Conservation (phyloP, 495 filamentous ascomycete genomes). For the Jackrogersella multiformis region DNA sequence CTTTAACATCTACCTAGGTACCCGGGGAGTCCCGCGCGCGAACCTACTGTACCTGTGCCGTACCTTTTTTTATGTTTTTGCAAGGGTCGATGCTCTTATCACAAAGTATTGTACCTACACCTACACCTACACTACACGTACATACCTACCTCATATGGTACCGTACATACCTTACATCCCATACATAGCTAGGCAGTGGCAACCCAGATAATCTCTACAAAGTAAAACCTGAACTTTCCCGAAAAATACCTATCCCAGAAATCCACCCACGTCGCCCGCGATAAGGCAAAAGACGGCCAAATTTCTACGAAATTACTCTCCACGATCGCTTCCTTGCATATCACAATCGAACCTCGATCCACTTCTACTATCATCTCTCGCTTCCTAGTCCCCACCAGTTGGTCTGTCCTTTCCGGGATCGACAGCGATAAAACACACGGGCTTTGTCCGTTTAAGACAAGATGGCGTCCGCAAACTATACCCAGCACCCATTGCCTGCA, state of each 20-base stretch:
- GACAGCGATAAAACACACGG: slow-evolving; percentile 34
- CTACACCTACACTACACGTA: no score
- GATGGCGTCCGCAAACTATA: slow-evolving; percentile 47
- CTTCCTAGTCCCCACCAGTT: slow-evolving; percentile 37
- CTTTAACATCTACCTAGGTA: background rate
- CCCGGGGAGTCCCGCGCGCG: slow-evolving; percentile 21
- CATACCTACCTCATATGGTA: background rate
- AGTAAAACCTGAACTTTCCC: slow-evolving; percentile 23
- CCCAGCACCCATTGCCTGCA: slow-evolving; percentile 42
- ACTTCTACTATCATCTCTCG: slow-evolving; percentile 35
- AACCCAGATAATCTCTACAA: no score
- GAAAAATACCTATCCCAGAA: no score
- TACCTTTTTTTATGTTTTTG: background rate
- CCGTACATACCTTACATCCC: background rate
- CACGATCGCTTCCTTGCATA: slow-evolving; percentile 45
- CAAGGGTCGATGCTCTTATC: slow-evolving; percentile 38
- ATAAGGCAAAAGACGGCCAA: slow-evolving; percentile 27
- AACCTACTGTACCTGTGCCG: slow-evolving; percentile 8
- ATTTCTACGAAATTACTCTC: slow-evolving; percentile 31
- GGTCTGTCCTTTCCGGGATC: slow-evolving; percentile 36
- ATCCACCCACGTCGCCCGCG: slow-evolving; percentile 20
- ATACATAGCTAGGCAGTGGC: no score
- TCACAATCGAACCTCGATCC: slow-evolving; percentile 40
- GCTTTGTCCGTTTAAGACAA: slow-evolving; percentile 34
- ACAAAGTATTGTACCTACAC: no score